Conservation (phyloP, 106 monocot genomes). For the Xerophyta viscosa region DNA sequence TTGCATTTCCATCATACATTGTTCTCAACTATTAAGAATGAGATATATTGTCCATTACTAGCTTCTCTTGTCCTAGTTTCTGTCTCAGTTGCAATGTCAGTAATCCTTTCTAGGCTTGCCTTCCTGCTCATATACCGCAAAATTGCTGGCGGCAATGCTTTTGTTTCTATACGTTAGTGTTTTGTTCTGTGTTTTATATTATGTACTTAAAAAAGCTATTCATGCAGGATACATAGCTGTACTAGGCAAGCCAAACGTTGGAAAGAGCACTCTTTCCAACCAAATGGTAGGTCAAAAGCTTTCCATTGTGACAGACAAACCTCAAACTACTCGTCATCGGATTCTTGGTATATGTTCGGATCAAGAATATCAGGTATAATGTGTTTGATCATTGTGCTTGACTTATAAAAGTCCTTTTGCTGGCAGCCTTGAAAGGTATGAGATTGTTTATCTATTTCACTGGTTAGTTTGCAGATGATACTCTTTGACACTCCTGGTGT, state of each 20-base stretch:
- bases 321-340: constrained; percentile 92
- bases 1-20: too few relatives aligned
- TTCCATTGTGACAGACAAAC: constrained; percentile 97
- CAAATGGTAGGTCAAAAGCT: constrained; percentile 98
- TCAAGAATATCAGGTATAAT: constrained; percentile 84
- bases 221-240: constrained; percentile 94
- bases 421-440: background rate
- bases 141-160: too few relatives aligned
- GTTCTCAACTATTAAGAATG: too few relatives aligned
- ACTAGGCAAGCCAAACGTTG: constrained; percentile 94
- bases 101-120: too few relatives aligned
- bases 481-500: constrained; percentile 97
- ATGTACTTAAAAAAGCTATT: too few relatives aligned
- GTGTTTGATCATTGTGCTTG: constrained; percentile 2
- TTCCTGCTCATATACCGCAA: too few relatives aligned
- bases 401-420: background rate
- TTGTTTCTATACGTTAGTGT: too few relatives aligned
- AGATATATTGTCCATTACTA: too few relatives aligned
- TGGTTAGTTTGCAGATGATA: constrained; percentile 91
- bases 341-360: constrained; percentile 97
- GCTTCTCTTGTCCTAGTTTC: too few relatives aligned
- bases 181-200: background rate
- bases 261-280: constrained; percentile 97
- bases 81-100: too few relatives aligned
- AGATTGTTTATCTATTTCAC: constrained; percentile 27